These are phyloP conservation scores for Cyclostephanos tholiformis DNA, from an alignment of 108 stramenopile species.

Conservation along the genomic window DNA sequence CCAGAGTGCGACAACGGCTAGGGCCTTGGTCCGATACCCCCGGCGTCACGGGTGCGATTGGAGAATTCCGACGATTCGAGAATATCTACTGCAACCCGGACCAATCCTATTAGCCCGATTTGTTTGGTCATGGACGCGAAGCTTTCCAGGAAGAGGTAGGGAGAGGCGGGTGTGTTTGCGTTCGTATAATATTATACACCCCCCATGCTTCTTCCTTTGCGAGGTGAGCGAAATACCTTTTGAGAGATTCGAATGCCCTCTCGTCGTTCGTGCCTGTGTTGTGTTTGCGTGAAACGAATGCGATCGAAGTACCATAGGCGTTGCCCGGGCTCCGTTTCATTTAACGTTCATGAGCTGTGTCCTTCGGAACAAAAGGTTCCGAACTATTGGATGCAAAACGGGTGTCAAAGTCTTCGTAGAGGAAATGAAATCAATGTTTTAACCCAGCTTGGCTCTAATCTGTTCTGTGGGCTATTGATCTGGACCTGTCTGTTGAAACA, in stretches of 20 bases:
- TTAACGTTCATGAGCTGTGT: slow-evolving; percentile 9
- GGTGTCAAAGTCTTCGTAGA: slow-evolving; percentile 24
- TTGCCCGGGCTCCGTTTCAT: slow-evolving; percentile 12
- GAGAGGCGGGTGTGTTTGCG: not conserved
- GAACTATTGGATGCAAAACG: slow-evolving; percentile 7
- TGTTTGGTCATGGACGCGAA: slow-evolving; percentile 77
- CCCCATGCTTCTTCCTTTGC: no score
- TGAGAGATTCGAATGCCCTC: not conserved
- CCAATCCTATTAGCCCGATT: slow-evolving; percentile 73
- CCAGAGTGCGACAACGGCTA: slow-evolving; percentile 52
- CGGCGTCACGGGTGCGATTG: slow-evolving; percentile 50
- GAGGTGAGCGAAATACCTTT: not conserved
- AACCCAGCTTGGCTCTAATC: slow-evolving; percentile 11
- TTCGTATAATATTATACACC: not conserved
- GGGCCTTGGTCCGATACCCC: slow-evolving; percentile 66
- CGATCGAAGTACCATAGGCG: slow-evolving; percentile 18
- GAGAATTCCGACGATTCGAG: slow-evolving; percentile 75
- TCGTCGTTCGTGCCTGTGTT: not conserved
- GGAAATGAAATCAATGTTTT: slow-evolving; percentile 11
- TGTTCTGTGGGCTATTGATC: slow-evolving; percentile 1
- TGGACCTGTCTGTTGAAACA: slow-evolving; percentile 27
- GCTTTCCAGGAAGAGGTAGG: slow-evolving; percentile 58
- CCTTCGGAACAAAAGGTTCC: slow-evolving; percentile 21
- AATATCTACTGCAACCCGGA: slow-evolving; percentile 82
- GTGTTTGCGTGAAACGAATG: not conserved